These are phyloP conservation scores for Paraurostyla sp. DNA, from an alignment of 73 alveolate species.

Conservation along the genomic window DNA sequence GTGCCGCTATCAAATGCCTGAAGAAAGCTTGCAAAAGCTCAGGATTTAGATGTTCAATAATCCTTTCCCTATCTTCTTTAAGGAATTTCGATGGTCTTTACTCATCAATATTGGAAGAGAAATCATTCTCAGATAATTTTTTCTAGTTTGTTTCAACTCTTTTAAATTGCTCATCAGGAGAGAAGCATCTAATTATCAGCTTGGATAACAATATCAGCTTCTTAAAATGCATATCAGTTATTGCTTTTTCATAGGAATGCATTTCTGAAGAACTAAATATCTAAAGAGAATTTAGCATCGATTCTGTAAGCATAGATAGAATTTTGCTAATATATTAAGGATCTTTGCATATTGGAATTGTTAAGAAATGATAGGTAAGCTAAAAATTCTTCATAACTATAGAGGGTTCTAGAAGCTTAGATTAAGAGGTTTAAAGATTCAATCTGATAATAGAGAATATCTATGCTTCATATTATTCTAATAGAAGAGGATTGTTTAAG, in stretches of 20 bases:
- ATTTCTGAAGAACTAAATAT: constrained; percentile 30
- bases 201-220: constrained; percentile 8
- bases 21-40: neutral
- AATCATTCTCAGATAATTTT: neutral
- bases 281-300: neutral
- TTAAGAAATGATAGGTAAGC: constrained; percentile 10
- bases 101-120: neutral
- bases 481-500: constrained; percentile 14
- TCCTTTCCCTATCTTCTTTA: constrained; percentile 40
- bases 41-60: neutral
- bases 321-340: constrained; percentile 1
- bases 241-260: constrained; percentile 4
- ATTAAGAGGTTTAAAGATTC: neutral
- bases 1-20: neutral
- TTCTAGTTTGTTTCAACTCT: constrained; percentile 15
- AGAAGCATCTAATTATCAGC: neutral
- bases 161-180: neutral
- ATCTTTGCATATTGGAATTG: constrained; percentile 51
- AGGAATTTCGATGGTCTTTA: neutral
- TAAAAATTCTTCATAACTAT: constrained; percentile 14
- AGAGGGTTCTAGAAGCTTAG: neutral
- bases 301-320: neutral
- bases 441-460: constrained; percentile 23
- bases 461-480: constrained; percentile 33
- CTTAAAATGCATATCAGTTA: constrained; percentile 44